These are phyloP conservation scores for Bremia lactucae DNA, from an alignment of 352 stramenopile genomes.

Conservation along the genomic window DNA sequence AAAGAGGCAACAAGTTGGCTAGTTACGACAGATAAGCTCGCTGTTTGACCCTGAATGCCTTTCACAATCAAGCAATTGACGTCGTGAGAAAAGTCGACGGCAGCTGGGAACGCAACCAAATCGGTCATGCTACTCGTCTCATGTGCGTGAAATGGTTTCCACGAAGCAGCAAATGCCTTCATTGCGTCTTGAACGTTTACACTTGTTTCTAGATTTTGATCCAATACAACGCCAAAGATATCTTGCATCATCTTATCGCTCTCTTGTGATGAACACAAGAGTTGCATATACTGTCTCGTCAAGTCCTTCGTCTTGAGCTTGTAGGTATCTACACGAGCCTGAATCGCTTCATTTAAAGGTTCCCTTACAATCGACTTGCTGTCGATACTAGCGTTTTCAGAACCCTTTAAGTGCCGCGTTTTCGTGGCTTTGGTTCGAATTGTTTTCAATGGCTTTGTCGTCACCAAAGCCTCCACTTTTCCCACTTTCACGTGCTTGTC, in stretches of 20 bases:
- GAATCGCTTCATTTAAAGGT: constrained; percentile 39
- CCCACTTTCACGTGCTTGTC: background rate
- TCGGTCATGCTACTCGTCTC: constrained; percentile 9
- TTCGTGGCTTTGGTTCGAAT: constrained; percentile 9
- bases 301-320: constrained; percentile 69
- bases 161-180: constrained; percentile 13
- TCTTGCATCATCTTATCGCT: constrained; percentile 45
- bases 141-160: constrained; percentile 17
- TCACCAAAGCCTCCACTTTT: background rate
- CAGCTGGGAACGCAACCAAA: constrained; percentile 3
- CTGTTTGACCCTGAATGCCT: constrained; percentile 29
- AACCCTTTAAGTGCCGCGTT: constrained; percentile 13
- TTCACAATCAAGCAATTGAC: constrained; percentile 46
- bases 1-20: constrained; percentile 23
- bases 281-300: constrained; percentile 29
- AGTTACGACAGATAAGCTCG: constrained; percentile 31
- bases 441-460: background rate
- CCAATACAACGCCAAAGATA: constrained; percentile 55
- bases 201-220: constrained; percentile 33
- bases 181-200: constrained; percentile 9
- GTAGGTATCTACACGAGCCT: constrained; percentile 60
- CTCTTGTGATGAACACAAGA: constrained; percentile 19
- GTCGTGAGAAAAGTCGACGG: constrained; percentile 28
- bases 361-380: constrained; percentile 14
- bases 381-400: constrained; percentile 14